These are phyloP conservation scores for Sclerotinia borealis DNA, from an alignment of 2,329 filamentous ascomycete species.

Conservation along the genomic window DNA sequence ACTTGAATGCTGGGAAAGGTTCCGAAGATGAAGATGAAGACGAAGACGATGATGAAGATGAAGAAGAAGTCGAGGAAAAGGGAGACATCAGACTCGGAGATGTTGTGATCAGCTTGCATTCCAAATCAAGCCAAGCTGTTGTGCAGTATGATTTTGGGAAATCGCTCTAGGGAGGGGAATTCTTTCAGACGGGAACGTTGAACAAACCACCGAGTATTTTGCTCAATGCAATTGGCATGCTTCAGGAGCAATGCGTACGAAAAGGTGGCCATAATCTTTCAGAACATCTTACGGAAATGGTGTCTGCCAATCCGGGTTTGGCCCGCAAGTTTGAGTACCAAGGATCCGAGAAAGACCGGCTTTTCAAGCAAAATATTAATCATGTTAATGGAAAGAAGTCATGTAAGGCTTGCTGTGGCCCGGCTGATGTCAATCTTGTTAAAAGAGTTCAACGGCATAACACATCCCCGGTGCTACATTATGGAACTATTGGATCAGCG, in stretches of 20 bases:
- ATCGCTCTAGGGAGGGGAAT: background rate
- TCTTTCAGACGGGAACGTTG: background rate
- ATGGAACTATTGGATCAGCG: slow-evolving; percentile 11
- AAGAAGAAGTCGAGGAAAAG: background rate
- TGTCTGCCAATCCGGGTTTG: background rate
- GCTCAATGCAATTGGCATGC: background rate
- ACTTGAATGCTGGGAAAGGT: slow-evolving; percentile 8
- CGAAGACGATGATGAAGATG: slow-evolving; percentile 3
- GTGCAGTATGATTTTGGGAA: slow-evolving; percentile 29
- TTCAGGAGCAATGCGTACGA: background rate
- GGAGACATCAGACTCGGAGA: slow-evolving; percentile 19
- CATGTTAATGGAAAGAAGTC: slow-evolving; percentile 13
- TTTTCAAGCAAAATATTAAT: slow-evolving; percentile 26
- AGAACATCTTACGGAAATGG: background rate
- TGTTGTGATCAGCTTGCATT: slow-evolving; percentile 16
- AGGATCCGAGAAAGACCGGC: slow-evolving; percentile 22
- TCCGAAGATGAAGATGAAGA: background rate
- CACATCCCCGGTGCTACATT: slow-evolving; percentile 35
- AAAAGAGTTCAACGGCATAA: background rate
- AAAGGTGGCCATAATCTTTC: background rate
- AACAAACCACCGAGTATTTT: slow-evolving; percentile 4
- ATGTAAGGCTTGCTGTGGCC: background rate
- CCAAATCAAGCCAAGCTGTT: slow-evolving; percentile 16
- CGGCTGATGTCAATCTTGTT: background rate
- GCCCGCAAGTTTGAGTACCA: slow-evolving; percentile 11